Base-by-base conservation (phyloP, 2,329 filamentous ascomycete genomes). In the Aspergillus quadrilineatus region DNA sequence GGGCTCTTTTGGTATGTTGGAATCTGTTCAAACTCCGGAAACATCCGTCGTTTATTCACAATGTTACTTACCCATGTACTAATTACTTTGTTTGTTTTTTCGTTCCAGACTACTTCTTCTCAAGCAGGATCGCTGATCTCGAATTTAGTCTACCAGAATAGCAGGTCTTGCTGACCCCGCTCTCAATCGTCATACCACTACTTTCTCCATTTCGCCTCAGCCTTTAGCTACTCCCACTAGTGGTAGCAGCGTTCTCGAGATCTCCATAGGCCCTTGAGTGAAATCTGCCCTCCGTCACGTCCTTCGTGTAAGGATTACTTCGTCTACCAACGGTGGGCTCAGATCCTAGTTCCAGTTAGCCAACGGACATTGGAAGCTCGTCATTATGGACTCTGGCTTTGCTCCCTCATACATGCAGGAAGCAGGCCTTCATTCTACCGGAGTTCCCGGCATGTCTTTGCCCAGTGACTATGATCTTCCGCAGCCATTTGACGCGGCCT, bases 1-100 rank as follows among this genome's bases (percentile, higher is more conserved):
- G 43, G 45, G 34, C 22, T 45, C 47, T 32, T 30, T 49, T 48
- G 54, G 62, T 52, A 58, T 60, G 57, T 45, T 46, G 55, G 57
- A 46, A 60, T 62, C 56, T 48, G 60, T 51, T 32, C 28, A 5
- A 45, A 8, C 41, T 34, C 41, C 29, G n/a, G 4, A 6, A 29
- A 26, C 12, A 22, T 14, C n/a, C 28, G 22, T 15, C 7, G 8
- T 34, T 12, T n/a, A 14, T 53, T 47, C 7, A 45, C 32, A 30
- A 7, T 14, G 22, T 22, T 42, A 15, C 17, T 22, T 42, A 15
- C 17, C 48, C 15, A 15, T 37, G 10, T 29, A 7, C 12, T 8
- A 29, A 30, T 45, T 14, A 22, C 12, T 12, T 14, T 28, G 14
- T 45, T 9, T 39, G 14, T 26, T 3, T 22, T 44, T n/a, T 44